Percentiles rank a stretch among this genome's conserved stretches.
Evolutionary conservation across 2,329 filamentous ascomycete genomes (phyloP).

Genomic region (Colletotrichum musicola): DNA sequence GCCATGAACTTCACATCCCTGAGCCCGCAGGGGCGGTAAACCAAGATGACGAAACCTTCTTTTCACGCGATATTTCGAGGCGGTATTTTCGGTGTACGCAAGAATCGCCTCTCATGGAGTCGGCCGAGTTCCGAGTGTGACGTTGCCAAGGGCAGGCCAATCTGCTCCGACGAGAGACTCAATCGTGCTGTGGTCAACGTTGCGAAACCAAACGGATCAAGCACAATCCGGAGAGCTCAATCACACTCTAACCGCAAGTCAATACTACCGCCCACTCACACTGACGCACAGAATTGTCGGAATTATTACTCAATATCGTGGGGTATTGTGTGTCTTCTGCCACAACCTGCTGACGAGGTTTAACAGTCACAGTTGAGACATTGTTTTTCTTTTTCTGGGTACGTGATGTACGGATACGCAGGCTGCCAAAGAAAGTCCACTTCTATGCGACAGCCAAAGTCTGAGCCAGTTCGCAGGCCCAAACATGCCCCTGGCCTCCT

Average conservation of each 20-base stretch:
- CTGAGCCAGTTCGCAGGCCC: constrained; percentile 18
- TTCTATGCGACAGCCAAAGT: constrained; percentile 24
- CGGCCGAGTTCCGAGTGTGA: constrained; percentile 21
- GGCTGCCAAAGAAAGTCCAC: constrained; percentile 6
- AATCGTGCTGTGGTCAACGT: constrained; percentile 1
- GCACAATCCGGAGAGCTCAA: background rate
- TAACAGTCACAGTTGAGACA: background rate
- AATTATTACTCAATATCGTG: constrained; percentile 11
- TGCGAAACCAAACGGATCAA: constrained; percentile 2
- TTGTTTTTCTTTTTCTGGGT: background rate
- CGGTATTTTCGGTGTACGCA: background rate
- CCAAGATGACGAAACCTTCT: constrained; percentile 14
- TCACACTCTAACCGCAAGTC: background rate
- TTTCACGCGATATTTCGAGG: background rate
- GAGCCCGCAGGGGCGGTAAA: background rate
- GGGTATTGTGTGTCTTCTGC: background rate
- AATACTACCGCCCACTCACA: background rate
- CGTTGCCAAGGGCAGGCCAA: constrained; percentile 2
- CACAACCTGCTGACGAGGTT: background rate
- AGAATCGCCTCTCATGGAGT: background rate
- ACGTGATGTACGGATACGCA: constrained; percentile 1
- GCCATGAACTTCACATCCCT: background rate
- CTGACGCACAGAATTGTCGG: background rate
- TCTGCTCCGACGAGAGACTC: constrained; percentile 5
- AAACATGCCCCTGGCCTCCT: constrained; percentile 35